Evolutionary conservation across 352 stramenopile genomes (phyloP), one percentile per base, ranked within the genome.

Genomic region (Pythium aristosporum): DNA sequence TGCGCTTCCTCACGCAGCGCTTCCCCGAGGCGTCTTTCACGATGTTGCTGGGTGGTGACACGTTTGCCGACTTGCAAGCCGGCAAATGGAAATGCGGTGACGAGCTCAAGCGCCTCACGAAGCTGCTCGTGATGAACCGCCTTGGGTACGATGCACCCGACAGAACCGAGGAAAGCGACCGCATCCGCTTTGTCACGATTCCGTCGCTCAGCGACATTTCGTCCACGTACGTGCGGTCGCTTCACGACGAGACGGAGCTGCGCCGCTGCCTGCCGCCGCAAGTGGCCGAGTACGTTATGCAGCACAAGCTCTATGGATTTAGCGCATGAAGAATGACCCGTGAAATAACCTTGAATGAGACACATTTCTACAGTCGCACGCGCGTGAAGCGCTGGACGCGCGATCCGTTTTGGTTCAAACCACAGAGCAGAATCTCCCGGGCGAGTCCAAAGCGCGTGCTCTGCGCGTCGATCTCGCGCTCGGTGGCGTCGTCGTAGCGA

Each of bases 1-100:
- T 95, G 28, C 46, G 62, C 1, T 90, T 77, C 41, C 63, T 95
- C 32, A 55, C 61, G 13, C 55, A 74, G 15, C 70, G 74, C 47
- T 56, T 88, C 41, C 73, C 71, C 32, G 62, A 92, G 53, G 73
- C 72, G 23, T 67, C 49, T 32, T 96, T 95, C 32, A 82, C 83
- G 53, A 79, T 93, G 74, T 68, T 96, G 23, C 57, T 96, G 7
- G 89, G 88, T 7, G 86, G 73, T 7, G 89, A 96, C 68, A 95
- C 89, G 52, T 96, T 88, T 71, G 74, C 75, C 8, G 89, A 96
- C 66, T 66, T 96, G 52, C 56, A 84, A 42, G 72, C 76, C 25
- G 86, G 85, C 44, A 96, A 96, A 69, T 96, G 89, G 89, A 96
- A 96, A 61, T 68, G 76, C 32, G 87, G 82, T 3, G 74, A 94